Base-by-base conservation (phyloP, 139 green algal species). In the Auxenochlorella pyrenoidosa region DNA sequence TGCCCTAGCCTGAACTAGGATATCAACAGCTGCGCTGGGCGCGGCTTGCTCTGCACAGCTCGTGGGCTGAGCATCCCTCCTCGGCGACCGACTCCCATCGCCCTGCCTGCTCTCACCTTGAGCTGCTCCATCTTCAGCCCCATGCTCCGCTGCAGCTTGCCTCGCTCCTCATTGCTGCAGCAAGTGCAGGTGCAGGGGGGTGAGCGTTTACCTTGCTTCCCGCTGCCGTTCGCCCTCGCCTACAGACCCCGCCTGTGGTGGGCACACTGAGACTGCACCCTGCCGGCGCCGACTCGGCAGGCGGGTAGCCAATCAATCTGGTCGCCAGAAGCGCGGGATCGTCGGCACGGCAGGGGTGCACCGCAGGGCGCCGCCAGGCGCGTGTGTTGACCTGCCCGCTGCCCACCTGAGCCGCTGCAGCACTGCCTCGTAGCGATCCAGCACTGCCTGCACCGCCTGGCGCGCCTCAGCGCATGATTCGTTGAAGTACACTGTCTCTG, bases 51-150 rank as follows among this genome's bases (percentile, higher is more conserved):
- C 47, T 54, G 47, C 6, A 54, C 10, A 18, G 47, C 47, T 54
- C 10, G 47, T 54, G 47, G n/a, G n/a, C n/a, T n/a, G n/a, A n/a
- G 47, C 47, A 54, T 54, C 8, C 47, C 47, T 54, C 10, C 47
- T n/a, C n/a, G n/a, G n/a, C n/a, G n/a, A 58, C 47, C 47, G 8
- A 58, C 54, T 63, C 54, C 18, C 54, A 63, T 2, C 18, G 16
- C 2, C 54, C 54, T 8, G 15, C 54, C 54, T 24, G 13, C 15
- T 63, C 54, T 22, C 26, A 86, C 91, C 87, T 94, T 94, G 5
- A 95, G 79, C 83, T 95, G 93, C 83, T 95, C 93, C 90, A 95
- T 95, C 66, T 95, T 95, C 75, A 95, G 75, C 0, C 93, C 93
- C 92, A 94, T 94, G n/a, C 76, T 85, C 0, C 93, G 79, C 78